Conservation (phyloP, 2,329 filamentous ascomycete species). For the Xylariaceae sp. region DNA sequence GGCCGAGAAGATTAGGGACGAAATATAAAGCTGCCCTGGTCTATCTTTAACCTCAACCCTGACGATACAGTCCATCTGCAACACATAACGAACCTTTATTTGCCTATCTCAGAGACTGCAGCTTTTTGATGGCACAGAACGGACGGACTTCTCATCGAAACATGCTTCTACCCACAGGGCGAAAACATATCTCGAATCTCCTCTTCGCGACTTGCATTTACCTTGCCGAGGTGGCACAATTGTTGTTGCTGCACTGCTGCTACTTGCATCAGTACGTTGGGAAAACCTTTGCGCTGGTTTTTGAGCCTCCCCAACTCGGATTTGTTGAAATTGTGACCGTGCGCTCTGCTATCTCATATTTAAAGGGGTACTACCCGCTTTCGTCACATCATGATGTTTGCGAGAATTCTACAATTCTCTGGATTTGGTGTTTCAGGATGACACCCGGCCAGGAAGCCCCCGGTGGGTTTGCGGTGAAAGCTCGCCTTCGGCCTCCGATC, state of each 20-base stretch:
- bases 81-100: neutral
- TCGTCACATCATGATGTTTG: neutral
- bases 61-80: neutral
- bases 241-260: neutral
- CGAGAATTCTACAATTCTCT: neutral
- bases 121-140: neutral
- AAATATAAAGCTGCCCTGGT: constrained; percentile 30
- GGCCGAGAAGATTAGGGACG: constrained; percentile 54
- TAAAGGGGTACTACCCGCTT: neutral
- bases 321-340: neutral
- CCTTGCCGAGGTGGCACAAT: neutral
- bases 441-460: neutral
- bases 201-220: neutral
- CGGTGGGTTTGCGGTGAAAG: neutral
- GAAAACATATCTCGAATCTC: neutral
- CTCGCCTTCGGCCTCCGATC: neutral
- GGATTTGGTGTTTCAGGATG: constrained; percentile 8
- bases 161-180: neutral
- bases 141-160: neutral
- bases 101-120: neutral
- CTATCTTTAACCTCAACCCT: neutral
- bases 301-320: neutral
- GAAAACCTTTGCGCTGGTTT: neutral
- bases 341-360: neutral
- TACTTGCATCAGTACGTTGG: neutral